Evolutionary conservation across 805 yeast genomes (phyloP), one percentile per base, ranked within the genome.

Genomic region (Hermanozyma aechmeae): DNA sequence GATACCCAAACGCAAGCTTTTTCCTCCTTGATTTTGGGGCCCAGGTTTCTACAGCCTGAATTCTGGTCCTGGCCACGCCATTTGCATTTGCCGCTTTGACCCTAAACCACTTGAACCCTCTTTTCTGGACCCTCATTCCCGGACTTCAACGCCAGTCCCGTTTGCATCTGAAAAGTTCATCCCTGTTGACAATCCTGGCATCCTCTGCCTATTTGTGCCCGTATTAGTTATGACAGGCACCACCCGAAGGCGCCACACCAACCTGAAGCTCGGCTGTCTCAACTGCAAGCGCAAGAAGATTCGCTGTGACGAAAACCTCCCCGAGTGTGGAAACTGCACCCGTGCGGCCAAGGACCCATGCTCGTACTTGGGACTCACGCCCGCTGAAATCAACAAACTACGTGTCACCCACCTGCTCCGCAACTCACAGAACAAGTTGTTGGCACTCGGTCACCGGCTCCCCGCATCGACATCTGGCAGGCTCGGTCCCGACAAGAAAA

Each of bases 201-300:
- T n/a, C n/a, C n/a, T n/a, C n/a, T n/a, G n/a, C n/a, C 21, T 11
- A 11, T 18, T 18, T 18, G 21, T 11, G 10, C 10, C 21, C 21
- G 8, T 18, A 11, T 18, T 8, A 11, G 21, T 18, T 18, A 8
- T 8, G 21, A 18, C 21, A 8, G 8, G 10, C 21, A 11, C 21
- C 21, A 18, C 46, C 14, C 33, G 58, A 22, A 37, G 53, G 28
- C 40, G 36, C 29, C 58, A 52, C 35, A 52, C 58, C 4, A 52
- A 52, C 35, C 46, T 53, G 13, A 51, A 46, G 32, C 30, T 51
- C 15, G 58, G 58, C 5, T 53, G 58, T 30, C 31, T 39, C 12
- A 51, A 50, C 32, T 53, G 58, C 37, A 53, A 53, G 30, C 34
- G 48, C 24, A 53, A 51, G 41, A 51, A 51, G 33, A 50, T 50